phyloP scores from a whole-genome alignment of 805 yeast species.

The Saccharomycopsis sp. region DNA sequence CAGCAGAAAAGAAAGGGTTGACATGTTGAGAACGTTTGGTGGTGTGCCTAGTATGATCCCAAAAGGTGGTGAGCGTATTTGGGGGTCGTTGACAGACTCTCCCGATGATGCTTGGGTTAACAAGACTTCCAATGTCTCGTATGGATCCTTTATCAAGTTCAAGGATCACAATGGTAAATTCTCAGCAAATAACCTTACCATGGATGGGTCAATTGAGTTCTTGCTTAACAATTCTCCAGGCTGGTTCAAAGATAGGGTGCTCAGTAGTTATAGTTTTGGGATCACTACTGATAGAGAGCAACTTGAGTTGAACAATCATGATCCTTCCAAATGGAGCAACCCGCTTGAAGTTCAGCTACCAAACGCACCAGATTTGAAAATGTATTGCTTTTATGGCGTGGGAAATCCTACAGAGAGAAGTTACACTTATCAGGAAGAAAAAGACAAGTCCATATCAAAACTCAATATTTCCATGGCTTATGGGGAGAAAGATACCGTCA shows the following conservation, averaged over 20 bases:
- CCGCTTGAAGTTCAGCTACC: constrained; percentile 91
- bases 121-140: constrained; percentile 27
- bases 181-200: constrained; percentile 48
- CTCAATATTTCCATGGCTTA: constrained; percentile 66
- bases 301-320: constrained; percentile 54
- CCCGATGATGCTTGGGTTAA: constrained; percentile 52
- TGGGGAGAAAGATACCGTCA: constrained; percentile 56
- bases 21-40: constrained; percentile 80
- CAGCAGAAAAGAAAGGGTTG: constrained; percentile 79
- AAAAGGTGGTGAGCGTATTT: constrained; percentile 82
- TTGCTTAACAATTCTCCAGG: constrained; percentile 57
- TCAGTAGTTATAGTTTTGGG: constrained; percentile 73
- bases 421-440: constrained; percentile 71
- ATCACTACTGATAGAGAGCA: constrained; percentile 52
- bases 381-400: constrained; percentile 90
- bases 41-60: constrained; percentile 95
- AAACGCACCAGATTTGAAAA: constrained; percentile 83
- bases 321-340: constrained; percentile 81
- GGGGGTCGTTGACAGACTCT: constrained; percentile 67
- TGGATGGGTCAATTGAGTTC: constrained; percentile 58
- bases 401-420: constrained; percentile 95
- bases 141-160: constrained; percentile 70
- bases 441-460: constrained; percentile 39
- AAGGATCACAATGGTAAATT: constrained; percentile 35
- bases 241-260: constrained; percentile 63